phyloP scores from a whole-genome alignment of 768 basidiomycete species.

The Kwoniella pini region DNA sequence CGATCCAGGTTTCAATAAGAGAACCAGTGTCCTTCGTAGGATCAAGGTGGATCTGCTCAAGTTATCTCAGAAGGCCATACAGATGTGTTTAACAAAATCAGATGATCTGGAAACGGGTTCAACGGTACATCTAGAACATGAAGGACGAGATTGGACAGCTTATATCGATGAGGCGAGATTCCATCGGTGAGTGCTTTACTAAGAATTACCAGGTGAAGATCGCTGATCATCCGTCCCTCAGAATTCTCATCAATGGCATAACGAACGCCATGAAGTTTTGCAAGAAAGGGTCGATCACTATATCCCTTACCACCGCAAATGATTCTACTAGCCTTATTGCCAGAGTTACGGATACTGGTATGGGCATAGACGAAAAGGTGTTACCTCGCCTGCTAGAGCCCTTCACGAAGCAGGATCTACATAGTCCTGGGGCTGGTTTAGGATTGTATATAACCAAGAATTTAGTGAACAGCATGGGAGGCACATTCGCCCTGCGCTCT shows the following conservation, averaged over 20 bases:
- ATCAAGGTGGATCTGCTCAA: neutral
- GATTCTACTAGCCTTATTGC: slow-evolving; percentile 9
- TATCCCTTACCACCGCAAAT: slow-evolving; percentile 7
- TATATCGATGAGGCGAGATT: too few relatives aligned
- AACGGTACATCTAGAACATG: slow-evolving; percentile 24
- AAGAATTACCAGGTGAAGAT: too few relatives aligned
- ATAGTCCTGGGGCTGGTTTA: slow-evolving; percentile 41
- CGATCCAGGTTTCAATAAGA: slow-evolving; percentile 8
- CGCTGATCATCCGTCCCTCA: too few relatives aligned
- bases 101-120: slow-evolving; percentile 1
- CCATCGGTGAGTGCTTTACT: neutral
- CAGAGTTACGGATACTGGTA: slow-evolving; percentile 30
- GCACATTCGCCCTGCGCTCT: slow-evolving; percentile 20
- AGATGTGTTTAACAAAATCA: slow-evolving; percentile 6
- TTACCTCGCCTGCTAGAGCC: slow-evolving; percentile 33
- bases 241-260: slow-evolving; percentile 44
- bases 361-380: slow-evolving; percentile 28
- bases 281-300: slow-evolving; percentile 17
- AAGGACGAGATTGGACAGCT: slow-evolving; percentile 39
- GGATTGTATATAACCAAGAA: slow-evolving; percentile 40
- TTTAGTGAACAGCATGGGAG: slow-evolving; percentile 37
- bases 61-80: slow-evolving; percentile 1
- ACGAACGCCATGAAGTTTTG: slow-evolving; percentile 37
- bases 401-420: slow-evolving; percentile 39
- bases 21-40: neutral